A percentile compares a stretch with the other conserved stretches of the same genome.
Conservation (phyloP, 139 green algal genomes). For the Penium margaritaceum region DNA sequence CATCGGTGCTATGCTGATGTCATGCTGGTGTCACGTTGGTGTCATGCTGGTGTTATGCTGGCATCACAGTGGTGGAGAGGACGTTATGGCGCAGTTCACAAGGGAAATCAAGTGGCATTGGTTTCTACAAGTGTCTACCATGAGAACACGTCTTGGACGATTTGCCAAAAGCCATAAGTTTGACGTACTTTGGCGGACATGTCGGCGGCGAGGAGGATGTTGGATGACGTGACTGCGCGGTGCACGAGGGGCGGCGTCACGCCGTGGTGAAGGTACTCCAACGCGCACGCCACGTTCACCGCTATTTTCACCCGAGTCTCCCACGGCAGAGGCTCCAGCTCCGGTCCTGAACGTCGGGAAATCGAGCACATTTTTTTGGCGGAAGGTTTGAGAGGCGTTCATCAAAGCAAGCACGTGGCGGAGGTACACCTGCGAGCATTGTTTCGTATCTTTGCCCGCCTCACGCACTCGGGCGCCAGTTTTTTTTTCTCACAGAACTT, state of each 20-base stretch:
- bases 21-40: no score
- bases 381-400: background rate
- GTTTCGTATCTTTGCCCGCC: background rate
- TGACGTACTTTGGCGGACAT: conserved; percentile 4
- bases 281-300: conserved; percentile 2
- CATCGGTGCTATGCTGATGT: no score
- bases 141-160: no score
- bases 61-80: no score
- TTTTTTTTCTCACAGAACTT: no score
- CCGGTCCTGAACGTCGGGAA: background rate
- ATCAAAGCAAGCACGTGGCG: background rate
- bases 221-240: background rate
- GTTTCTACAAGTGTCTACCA: no score
- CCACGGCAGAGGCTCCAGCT: background rate
- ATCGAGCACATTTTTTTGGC: background rate
- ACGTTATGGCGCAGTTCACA: no score
- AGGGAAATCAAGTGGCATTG: no score
- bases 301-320: conserved; percentile 4
- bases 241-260: background rate
- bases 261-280: conserved; percentile 9
- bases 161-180: no score
- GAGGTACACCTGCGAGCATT: background rate
- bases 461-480: background rate
- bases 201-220: conserved; percentile 4
- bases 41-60: no score